Evolutionary conservation across 1,139 yeast genomes (phyloP), one percentile per base, ranked within the genome.

Genomic region (Hemisphaericaspora lyxosophila): DNA sequence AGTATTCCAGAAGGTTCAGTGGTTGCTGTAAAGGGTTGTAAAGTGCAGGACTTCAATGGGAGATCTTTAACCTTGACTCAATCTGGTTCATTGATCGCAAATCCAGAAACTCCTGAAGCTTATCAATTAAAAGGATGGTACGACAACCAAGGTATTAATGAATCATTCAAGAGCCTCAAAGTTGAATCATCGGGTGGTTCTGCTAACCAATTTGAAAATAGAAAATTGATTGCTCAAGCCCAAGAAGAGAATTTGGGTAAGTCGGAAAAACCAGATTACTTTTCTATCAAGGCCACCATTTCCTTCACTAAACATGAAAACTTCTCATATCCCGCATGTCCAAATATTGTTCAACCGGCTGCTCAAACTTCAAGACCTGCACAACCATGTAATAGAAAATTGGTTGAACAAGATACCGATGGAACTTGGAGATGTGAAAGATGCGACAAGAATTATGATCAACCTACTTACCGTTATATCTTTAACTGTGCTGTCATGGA

Each of bases 41-140:
- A 88, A 57, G 86, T 92, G 29, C 81, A 84, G 41, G 97, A 92
- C 57, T 94, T 87, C 60, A 83, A 84, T 42, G 97, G 97, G 26
- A 81, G 92, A 55, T 78, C 88, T 13, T 71, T 94, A 49, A 84
- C 96, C 2, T 75, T 89, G 60, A 80, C 92, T 15, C 88, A 83
- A 46, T 75, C 88, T 9, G 90, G 96, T 22, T 74, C 87, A 3
- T 65, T 92, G 49, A 60, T 80, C 32, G 73, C 85, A 11, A 86
- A 87, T 50, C 98, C 98, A 1, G 97, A 90, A 55, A 77, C 86
- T 15, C 83, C 87, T 13, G 96, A 89, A 59, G 92, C 97, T 5
- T 88, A 80, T 59, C 75, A 78, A 39, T 74, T 94, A 50, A 87
- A 88, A 60, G 97, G 98, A 4, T 94, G 99, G 99, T 94, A 81